Conservation (phyloP, 495 filamentous ascomycete genomes). For the Ascobolus immersus region DNA sequence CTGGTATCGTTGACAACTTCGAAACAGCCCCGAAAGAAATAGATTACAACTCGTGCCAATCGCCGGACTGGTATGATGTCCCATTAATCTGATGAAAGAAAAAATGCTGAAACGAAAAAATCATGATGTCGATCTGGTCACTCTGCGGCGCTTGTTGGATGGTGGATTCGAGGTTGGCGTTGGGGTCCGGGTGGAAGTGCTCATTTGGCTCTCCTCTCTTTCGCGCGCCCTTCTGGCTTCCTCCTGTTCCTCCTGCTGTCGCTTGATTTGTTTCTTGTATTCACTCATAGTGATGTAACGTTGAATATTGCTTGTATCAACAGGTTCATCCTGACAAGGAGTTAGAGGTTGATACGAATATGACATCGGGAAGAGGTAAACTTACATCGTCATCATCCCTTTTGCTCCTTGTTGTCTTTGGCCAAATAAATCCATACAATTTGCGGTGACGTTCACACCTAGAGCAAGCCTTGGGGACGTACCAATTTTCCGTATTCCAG, state of each 20-base stretch:
- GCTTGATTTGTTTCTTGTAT: constrained; percentile 10
- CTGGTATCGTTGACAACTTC: too few species aligned
- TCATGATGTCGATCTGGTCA: too few species aligned
- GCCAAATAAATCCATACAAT: constrained; percentile 85
- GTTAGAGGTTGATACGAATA: background rate
- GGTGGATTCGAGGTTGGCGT: too few species aligned
- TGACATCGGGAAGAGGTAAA: background rate
- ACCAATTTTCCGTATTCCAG: constrained; percentile 65
- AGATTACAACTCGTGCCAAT: too few species aligned
- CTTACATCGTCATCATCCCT: constrained; percentile 42
- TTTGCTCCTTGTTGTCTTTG: constrained; percentile 61
- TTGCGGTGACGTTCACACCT: constrained; percentile 89
- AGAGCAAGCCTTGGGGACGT: constrained; percentile 58
- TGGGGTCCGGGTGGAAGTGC: too few species aligned
- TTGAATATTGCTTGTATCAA: constrained; percentile 7
- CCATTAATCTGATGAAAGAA: too few species aligned
- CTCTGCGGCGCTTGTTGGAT: too few species aligned
- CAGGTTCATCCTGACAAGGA: background rate
- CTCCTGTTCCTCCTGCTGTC: constrained; percentile 7
- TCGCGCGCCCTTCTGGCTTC: background rate
- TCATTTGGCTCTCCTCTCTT: background rate
- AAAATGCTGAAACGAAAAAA: too few species aligned
- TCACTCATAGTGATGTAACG: constrained; percentile 12
- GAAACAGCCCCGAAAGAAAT: too few species aligned
- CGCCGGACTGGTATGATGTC: too few species aligned